Evolutionary conservation across 2,329 filamentous ascomycete genomes (phyloP), one percentile per base, ranked within the genome.

Genomic region (Penicillium sp.): DNA sequence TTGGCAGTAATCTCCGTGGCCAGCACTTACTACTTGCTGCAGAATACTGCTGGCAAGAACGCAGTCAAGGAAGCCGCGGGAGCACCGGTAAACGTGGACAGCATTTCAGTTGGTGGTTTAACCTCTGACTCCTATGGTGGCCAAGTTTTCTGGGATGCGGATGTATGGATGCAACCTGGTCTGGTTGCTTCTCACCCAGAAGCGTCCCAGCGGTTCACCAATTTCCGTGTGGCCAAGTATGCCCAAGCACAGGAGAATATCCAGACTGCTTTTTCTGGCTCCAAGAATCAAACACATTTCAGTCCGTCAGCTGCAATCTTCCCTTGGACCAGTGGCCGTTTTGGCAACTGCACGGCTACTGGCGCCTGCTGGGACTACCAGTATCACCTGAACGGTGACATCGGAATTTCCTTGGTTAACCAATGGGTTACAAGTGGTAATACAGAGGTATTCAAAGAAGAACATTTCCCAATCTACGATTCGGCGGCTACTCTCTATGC

Each of bases 381-480:
- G 68, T 90, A 90, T 65, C 87, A 90, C 69, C 65, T 90, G 38
- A 89, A 89, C 64, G 85, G 86, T 8, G 87, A 89, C 63, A 89
- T 90, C 63, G 85, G 84, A 0, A 75, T 89, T 31, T 80, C 84
- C 1, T 76, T 88, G 58, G 79, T 83, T 64, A 86, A 87, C 53
- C 84, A 87, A 59, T 86, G 81, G 75, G 77, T 83, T 17, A 79
- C 81, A 2, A 86, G 83, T 47, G 86, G 86, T 17, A 84, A 88
- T 66, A 80, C 78, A 1, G 67, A 79, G 2, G 81, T 78, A 57
- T 87, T 88, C 72, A 78, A 79, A 19, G 71, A 80, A 2, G 73
- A 79, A 5, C 78, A 87, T 10, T 83, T 86, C 58, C 86, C 88
- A 0, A 81, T 91, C 29, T 86, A 86, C 48, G 82, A 89, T 59